Evolutionary conservation across 148 eudicot species (phyloP).

Genomic region (Rhododendron molle): DNA sequence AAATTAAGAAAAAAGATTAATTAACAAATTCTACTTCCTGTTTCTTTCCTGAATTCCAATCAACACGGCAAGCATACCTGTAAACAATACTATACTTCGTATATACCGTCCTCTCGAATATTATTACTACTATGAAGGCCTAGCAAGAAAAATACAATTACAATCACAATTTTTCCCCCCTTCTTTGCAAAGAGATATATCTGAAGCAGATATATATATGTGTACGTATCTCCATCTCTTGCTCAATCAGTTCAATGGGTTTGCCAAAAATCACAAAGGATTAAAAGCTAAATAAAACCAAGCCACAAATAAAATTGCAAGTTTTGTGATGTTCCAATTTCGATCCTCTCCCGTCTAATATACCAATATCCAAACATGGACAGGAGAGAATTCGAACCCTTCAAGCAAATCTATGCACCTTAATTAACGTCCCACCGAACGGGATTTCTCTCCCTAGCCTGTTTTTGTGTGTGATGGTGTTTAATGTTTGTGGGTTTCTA

Average conservation of each 20-base stretch:
- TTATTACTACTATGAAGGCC: not conserved
- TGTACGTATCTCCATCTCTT: not conserved
- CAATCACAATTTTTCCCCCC: not conserved
- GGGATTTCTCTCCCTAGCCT: not conserved
- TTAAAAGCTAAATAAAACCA: not conserved
- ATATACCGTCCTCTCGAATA: not conserved
- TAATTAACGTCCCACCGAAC: not conserved
- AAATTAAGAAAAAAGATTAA: no score
- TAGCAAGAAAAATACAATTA: not conserved
- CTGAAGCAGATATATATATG: not conserved
- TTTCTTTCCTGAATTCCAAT: not conserved
- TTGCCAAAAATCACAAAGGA: not conserved
- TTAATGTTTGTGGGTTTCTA: slow-evolving; percentile 8
- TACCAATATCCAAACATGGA: not conserved
- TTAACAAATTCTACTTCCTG: not conserved
- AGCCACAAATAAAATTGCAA: not conserved
- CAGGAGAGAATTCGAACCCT: not conserved
- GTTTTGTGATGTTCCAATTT: not conserved
- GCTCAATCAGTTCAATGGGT: not conserved
- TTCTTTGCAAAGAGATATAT: not conserved
- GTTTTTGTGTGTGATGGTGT: not conserved
- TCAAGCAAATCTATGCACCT: not conserved
- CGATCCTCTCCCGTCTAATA: not conserved
- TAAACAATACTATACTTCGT: not conserved
- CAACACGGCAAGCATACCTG: not conserved